Conservation (phyloP, 2,329 filamentous ascomycete species). For the Cordyceps militaris region DNA sequence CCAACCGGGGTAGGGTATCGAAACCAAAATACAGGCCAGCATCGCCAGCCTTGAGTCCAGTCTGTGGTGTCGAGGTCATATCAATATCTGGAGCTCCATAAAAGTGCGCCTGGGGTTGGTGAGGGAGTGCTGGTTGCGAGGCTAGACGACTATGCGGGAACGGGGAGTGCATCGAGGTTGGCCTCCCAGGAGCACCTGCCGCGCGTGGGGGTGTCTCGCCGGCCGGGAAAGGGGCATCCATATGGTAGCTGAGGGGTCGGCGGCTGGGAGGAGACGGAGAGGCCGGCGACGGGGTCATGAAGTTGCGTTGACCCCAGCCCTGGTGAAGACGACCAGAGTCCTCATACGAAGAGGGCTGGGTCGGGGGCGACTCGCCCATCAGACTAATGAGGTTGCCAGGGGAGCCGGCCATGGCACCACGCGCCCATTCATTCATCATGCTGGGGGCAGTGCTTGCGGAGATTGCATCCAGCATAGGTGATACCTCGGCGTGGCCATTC, state of each 20-base stretch:
- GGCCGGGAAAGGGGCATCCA: conserved; percentile 38
- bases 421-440: conserved; percentile 40
- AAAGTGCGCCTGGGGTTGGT: conserved; percentile 70
- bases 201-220: conserved; percentile 34
- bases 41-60: conserved; percentile 55
- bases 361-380: conserved; percentile 36
- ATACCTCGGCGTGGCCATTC: conserved; percentile 37
- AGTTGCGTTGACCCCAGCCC: conserved; percentile 40
- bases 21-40: conserved; percentile 75
- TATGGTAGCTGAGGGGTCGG: conserved; percentile 49
- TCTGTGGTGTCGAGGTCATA: conserved; percentile 51
- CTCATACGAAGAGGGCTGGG: conserved; percentile 35
- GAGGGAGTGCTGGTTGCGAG: conserved; percentile 59
- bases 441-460: conserved; percentile 42
- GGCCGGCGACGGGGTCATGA: conserved; percentile 37
- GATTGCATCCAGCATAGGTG: conserved; percentile 42
- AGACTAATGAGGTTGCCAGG: conserved; percentile 37
- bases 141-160: conserved; percentile 38
- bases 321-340: conserved; percentile 29
- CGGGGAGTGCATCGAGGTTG: conserved; percentile 46
- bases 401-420: conserved; percentile 36
- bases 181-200: conserved; percentile 29
- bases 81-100: conserved; percentile 70
- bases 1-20: conserved; percentile 56
- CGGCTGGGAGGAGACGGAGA: conserved; percentile 34